Base-by-base conservation (phyloP, 2,329 filamentous ascomycete species). In the Fusarium domesticum region DNA sequence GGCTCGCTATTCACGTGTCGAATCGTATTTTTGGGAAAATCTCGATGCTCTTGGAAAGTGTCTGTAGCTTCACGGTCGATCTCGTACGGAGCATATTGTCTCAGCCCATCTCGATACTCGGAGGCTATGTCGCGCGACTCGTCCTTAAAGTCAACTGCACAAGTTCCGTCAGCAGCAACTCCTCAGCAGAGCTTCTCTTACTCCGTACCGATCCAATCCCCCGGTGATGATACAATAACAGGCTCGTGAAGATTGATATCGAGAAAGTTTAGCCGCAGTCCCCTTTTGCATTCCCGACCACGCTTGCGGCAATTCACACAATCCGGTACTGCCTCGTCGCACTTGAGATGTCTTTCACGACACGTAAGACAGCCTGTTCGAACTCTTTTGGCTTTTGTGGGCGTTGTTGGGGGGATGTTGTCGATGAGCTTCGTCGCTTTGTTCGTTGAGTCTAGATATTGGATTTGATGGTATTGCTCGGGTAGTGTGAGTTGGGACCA, bases 341-440 rank as follows among this genome's bases (percentile, higher is more conserved):
- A 96, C 67, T 96, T 96, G 39, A 96, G 73, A 72, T 96, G 91
- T 36, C 90, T 76, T 65, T 95, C 87, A 56, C 91, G 78, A 67
- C 91, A 96, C 3, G 91, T 96, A 54, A 96, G 71, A 64, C 91
- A 96, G 30, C 91, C 91, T 3, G 91, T 96, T 36, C 92, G 83
- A 15, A 95, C 89, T 53, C 91, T 78, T 69, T 85, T 92, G n/a
- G 89, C 51, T 47, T 65, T 65, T 2, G 45, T 41, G 18, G 48
- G 42, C 12, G 50, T 45, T 11, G 37, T 10, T 20, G 5, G 16
- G 31, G n/a, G 23, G 7, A 28, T 12, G 4, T 43, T 33, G 19
- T 36, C 35, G 17, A 28, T 16, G 4, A 6, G 17, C 5, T 34
- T 12, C 16, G 39, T 18, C 12, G 42, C 6, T 15, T 10, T 37